phyloP scores from a whole-genome alignment of 176 grass and related monocot genomes.

The Coix lacrymajobi region DNA sequence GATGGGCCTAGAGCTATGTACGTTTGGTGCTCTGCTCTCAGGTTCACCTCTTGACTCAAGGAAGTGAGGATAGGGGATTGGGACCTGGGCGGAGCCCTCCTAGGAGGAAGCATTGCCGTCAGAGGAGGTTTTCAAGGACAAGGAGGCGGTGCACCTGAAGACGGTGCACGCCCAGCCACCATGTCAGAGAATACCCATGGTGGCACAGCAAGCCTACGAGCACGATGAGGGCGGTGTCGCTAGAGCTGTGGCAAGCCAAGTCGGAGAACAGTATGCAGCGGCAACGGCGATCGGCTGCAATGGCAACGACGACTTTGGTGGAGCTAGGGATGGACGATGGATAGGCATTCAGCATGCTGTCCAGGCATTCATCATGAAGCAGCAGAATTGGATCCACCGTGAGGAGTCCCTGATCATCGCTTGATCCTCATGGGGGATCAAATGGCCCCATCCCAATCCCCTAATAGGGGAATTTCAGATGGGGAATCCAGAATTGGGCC shows the following conservation, averaged over 20 bases:
- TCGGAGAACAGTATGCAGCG: slow-evolving; percentile 26
- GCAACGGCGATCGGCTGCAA: too few species aligned
- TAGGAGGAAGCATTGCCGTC: not conserved
- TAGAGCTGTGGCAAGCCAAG: slow-evolving; percentile 38
- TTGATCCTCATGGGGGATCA: too few species aligned
- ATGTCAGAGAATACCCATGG: slow-evolving; percentile 32
- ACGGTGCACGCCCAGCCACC: slow-evolving; percentile 29
- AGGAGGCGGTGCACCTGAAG: slow-evolving; percentile 40
- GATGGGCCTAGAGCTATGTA: too few species aligned
- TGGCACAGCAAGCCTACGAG: not conserved
- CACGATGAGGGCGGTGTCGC: not conserved
- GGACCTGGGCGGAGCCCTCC: too few species aligned
- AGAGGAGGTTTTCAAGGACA: slow-evolving; percentile 20
- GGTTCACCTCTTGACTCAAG: too few species aligned
- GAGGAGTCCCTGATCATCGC: slow-evolving; percentile 46
- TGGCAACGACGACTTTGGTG: not conserved
- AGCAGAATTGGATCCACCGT: slow-evolving; percentile 58
- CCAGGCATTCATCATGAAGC: slow-evolving; percentile 59
- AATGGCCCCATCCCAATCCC: too few species aligned
- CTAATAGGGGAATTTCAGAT: too few species aligned
- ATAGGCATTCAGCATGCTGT: slow-evolving; percentile 52
- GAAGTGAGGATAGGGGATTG: too few species aligned
- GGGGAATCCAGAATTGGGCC: too few species aligned
- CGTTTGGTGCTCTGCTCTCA: too few species aligned
- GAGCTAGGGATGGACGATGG: slow-evolving; percentile 28